These are phyloP conservation scores for Wilcoxina mikolae DNA, from an alignment of 495 filamentous ascomycete genomes.

Conservation along the genomic window DNA sequence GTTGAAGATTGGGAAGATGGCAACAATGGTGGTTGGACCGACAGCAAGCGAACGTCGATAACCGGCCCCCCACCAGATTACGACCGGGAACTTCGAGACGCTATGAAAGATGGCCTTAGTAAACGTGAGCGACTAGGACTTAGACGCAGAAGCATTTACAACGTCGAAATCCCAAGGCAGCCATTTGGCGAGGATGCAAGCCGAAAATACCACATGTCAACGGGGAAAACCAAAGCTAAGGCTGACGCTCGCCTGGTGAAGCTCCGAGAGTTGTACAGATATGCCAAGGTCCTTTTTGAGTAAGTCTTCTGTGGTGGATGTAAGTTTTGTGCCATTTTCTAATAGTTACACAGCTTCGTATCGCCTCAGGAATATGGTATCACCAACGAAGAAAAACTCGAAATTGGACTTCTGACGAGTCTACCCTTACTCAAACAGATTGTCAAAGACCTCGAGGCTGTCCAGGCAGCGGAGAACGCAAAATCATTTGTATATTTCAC, in stretches of 20 bases:
- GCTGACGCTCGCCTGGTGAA: constrained; percentile 71
- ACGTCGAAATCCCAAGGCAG: neutral
- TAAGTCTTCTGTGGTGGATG: constrained; percentile 8
- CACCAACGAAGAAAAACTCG: constrained; percentile 80
- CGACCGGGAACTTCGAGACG: neutral
- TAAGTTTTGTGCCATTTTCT: neutral
- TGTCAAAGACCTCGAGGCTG: constrained; percentile 89
- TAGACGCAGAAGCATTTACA: constrained; percentile 20
- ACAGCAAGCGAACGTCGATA: neutral
- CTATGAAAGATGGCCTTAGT: neutral
- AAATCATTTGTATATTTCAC: constrained; percentile 98
- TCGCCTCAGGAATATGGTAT: constrained; percentile 98
- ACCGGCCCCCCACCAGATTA: neutral
- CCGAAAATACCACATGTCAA: constrained; percentile 46
- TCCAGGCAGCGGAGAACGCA: constrained; percentile 80
- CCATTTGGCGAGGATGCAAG: constrained; percentile 22
- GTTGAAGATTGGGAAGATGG: constrained; percentile 28
- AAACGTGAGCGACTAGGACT: constrained; percentile 21
- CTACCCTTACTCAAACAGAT: constrained; percentile 89
- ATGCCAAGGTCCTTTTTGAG: constrained; percentile 90
- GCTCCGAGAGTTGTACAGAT: constrained; percentile 76
- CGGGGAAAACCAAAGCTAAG: constrained; percentile 62
- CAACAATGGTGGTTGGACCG: neutral
- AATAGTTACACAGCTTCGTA: constrained; percentile 45
- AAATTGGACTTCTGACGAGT: constrained; percentile 88